Evolutionary conservation across 257 asterid genomes (phyloP), one percentile per base, ranked within the genome.

Genomic region (Scutellaria minor): DNA sequence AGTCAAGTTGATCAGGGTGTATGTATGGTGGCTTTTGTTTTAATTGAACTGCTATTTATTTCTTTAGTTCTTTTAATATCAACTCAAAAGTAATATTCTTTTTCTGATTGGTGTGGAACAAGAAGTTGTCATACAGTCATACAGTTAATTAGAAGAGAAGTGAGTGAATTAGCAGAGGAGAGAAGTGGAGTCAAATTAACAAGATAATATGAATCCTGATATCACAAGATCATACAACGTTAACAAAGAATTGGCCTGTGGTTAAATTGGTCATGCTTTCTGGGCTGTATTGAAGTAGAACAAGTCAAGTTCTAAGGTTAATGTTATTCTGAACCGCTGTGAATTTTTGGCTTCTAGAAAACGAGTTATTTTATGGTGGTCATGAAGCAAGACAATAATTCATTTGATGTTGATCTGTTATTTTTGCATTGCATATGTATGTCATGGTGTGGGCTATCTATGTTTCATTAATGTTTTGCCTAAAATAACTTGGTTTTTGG

Each of bases 1-100:
- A 68, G 66, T 52, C 83, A 46, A 42, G 24, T 64, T 54, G 64
- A 63, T 67, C 79, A 44, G 64, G 27, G 46, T 64, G 88, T 85
- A 72, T 1, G 80, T 72, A 20, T 63, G 70, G 27, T 60, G 51
- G 51, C 48, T 61, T 76, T 50, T 37, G 47, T 64, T 66, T 8
- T 22, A 63, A 18, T 14, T 63, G 31, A 55, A 45, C 42, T 55
- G 44, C 42, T 55, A 18, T 14, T 62, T 7, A n/a, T 52, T 65
- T 77, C 45, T 52, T 12, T 18, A 6, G 65, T 64, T 47, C 63
- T 52, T 45, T 46, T 35, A 66, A 11, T 15, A 42, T 40, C 12
- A 22, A 53, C 56, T 57, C 70, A 22, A 68, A 42, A 65, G 39
- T 67, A 68, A 52, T 56, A 9, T 9, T 46, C 11, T 55, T 76